A percentile compares a stretch with the other conserved stretches of the same genome.
These are phyloP conservation scores for Saussurea involucrata DNA, from an alignment of 129 eudicot genomes.

Conservation along the genomic window DNA sequence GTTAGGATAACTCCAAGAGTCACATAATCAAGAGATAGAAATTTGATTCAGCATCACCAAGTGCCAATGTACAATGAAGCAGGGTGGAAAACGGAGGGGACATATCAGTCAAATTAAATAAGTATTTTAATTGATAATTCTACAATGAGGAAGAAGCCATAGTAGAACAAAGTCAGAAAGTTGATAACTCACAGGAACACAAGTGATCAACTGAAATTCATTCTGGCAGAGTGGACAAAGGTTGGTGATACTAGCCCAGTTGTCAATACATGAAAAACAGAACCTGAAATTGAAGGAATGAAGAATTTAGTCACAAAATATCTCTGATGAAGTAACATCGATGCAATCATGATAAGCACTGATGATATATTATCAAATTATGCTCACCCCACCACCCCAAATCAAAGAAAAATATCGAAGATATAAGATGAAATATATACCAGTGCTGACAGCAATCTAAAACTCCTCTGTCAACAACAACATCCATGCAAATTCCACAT, in stretches of 20 bases:
- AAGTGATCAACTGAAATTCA: conserved; percentile 92
- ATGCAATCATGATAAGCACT: conserved; percentile 12
- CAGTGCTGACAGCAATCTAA: conserved; percentile 98
- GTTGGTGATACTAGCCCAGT: conserved; percentile 96
- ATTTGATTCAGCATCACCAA: conserved; percentile 5
- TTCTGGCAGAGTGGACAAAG: conserved; percentile 96
- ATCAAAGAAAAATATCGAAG: not conserved
- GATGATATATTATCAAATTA: conserved; percentile 3
- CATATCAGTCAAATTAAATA: not conserved
- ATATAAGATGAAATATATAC: conserved; percentile 36
- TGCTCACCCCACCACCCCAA: not conserved
- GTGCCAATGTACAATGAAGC: not conserved
- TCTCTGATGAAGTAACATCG: conserved; percentile 11
- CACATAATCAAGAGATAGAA: conserved; percentile 4
- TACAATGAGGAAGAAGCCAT: not conserved
- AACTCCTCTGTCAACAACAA: conserved; percentile 88
- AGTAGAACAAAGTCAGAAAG: conserved; percentile 3
- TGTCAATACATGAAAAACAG: conserved; percentile 95
- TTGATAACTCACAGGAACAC: conserved; percentile 87
- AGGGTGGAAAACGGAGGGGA: not conserved
- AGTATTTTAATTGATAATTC: not conserved
- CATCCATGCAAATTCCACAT: conserved; percentile 95
- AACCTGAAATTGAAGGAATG: conserved; percentile 61
- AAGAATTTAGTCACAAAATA: conserved; percentile 5
- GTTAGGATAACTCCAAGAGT: not conserved